Base-by-base conservation (phyloP, 2,329 filamentous ascomycete genomes). In the Aspergillus brasiliensis region DNA sequence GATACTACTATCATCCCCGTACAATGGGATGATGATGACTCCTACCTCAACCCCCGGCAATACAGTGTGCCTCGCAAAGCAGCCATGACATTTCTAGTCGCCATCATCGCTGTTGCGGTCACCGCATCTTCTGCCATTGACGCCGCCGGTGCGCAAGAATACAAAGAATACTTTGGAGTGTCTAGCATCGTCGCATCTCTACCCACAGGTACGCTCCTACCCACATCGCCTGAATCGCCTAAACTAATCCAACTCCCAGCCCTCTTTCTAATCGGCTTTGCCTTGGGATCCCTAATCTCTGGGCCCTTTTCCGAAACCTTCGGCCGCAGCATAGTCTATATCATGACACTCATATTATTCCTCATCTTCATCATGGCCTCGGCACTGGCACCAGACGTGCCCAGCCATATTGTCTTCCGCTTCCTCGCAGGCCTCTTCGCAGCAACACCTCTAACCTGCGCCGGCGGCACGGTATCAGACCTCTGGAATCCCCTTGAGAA, bases 41-140 rank as follows among this genome's bases (percentile, higher is more conserved):
- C 80, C 60, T 67, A 66, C 1, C 58, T 76, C 52, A 76, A 78
- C 49, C 78, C 78, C 1, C 67, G 71, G 13, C 78, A 78, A 42
- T 78, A 73, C 69, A 62, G 67, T 5, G 59, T 69, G 3, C 42
- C 55, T 2, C 72, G 69, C 15, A 74, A 77, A 1, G 62, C 80
- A 2, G 65, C 70, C 8, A 73, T 75, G 8, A 82, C 79, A 0
- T 49, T 79, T 2, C 69, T 81, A n/a, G 78, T 83, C 4, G 77
- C 78, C 0, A 38, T 73, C 3, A 84, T 87, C 38, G 83, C 77
- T 1, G 77, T 83, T 23, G 77, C 82, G 0, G 81, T 85, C 0
- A 80, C 78, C 2, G 74, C 80, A 1, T 82, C 83, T 0, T 82
- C 81, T 3, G 78, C 81, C 0, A 84, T 86, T 40, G 83, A 86